Conservation (phyloP, 768 basidiomycete genomes). For the Trametes cubensis region DNA sequence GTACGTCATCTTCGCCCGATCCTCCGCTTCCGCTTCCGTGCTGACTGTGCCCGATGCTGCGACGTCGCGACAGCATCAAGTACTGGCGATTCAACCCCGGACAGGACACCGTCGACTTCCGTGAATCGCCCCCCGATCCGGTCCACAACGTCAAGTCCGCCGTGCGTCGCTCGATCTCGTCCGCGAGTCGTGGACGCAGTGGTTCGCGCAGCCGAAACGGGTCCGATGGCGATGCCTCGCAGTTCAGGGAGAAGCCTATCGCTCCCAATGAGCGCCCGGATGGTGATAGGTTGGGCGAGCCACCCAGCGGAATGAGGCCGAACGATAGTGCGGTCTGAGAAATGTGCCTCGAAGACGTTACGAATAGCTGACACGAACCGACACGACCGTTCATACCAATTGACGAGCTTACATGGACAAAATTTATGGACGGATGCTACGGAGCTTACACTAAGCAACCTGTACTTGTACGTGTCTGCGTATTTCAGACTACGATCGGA, state of each 20-base stretch:
- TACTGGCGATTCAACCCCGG: slow-evolving; percentile 59
- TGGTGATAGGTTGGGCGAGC: neutral
- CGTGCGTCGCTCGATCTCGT: slow-evolving; percentile 12
- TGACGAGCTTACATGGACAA: too few relatives aligned
- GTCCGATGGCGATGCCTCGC: neutral
- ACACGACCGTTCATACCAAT: too few relatives aligned
- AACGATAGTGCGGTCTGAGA: slow-evolving; percentile 28
- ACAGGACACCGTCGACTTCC: slow-evolving; percentile 46
- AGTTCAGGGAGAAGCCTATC: slow-evolving; percentile 7
- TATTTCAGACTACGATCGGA: too few relatives aligned
- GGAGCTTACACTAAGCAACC: neutral
- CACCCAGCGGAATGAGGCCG: neutral
- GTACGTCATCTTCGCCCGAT: slow-evolving; percentile 33
- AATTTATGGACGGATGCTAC: too few relatives aligned
- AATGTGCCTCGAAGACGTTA: too few relatives aligned
- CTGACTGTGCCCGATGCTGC: neutral
- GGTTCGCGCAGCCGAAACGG: slow-evolving; percentile 9
- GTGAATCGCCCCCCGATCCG: slow-evolving; percentile 47
- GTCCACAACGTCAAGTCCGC: slow-evolving; percentile 18
- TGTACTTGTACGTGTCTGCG: neutral
- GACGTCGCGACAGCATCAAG: slow-evolving; percentile 39
- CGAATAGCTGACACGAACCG: neutral
- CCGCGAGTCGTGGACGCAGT: slow-evolving; percentile 11
- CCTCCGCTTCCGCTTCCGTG: neutral
- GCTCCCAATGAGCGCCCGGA: neutral